Base-by-base conservation (phyloP, 2,329 filamentous ascomycete species). In the Penicillium sp. region DNA sequence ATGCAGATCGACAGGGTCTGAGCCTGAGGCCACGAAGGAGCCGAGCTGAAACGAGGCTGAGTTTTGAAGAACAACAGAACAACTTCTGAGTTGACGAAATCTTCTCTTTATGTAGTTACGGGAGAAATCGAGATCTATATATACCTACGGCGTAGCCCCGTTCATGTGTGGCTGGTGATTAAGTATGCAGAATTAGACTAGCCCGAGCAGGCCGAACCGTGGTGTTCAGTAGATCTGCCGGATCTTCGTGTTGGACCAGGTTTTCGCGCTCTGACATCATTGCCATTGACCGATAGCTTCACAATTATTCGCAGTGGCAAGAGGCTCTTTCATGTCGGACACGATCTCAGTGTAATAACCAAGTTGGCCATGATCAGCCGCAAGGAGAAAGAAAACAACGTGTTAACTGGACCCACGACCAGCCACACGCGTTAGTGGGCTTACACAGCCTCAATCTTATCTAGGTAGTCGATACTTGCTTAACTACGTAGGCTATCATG, bases 381-480 rank as follows among this genome's bases (percentile, higher is more conserved):
- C 50, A 53, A 37, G 16, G 31, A 21, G 24, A 51, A 13, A 48
- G 22, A 59, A 57, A n/a, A 37, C 39, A 52, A 60, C 57, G 55
- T 61, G 64, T 39, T 39, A n/a, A 39, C 42, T 44, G 51, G 61
- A 60, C 59, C 64, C 59, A 59, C 54, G 57, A 48, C 54, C 57
- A 59, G 62, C 64, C 62, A 62, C 59, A 57, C 49, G 57, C 54
- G 50, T 62, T 66, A 61, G 60, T 43, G 58, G 54, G 21, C 14
- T 53, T 62, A 62, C 65, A 67, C 65, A 66, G 65, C 65, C 65
- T 66, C 64, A 62, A 59, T 64, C 52, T 47, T 53, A 57, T 49
- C 21, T 3, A 54, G 43, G 61, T 66, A 63, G 21, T 8, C 31
- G 46, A 13, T 65, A 66, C 63, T 26, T 50, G 1, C 4, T 0